Percentiles rank a stretch among this genome's conserved stretches.
Evolutionary conservation across 768 basidiomycete species (phyloP).

Genomic region (Termitomyces heimii): DNA sequence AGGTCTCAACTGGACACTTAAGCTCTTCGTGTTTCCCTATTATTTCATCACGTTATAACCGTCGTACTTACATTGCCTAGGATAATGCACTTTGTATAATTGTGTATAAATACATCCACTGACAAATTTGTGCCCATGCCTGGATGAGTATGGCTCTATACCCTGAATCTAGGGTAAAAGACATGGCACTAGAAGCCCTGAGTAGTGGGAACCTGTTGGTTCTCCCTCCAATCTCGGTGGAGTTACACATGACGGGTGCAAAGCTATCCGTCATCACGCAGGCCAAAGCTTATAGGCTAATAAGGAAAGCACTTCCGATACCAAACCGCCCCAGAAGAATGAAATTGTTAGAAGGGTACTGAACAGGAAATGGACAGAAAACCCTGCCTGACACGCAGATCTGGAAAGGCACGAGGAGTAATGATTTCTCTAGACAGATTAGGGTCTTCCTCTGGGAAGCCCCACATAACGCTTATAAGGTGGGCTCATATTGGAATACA

Average conservation of each 20-base stretch:
- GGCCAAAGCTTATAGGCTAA: not conserved
- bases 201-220: too few relatives aligned
- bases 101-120: not conserved
- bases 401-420: not conserved
- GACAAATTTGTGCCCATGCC: not conserved
- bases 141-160: not conserved
- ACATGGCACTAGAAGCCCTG: too few relatives aligned
- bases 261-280: not conserved
- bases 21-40: not conserved
- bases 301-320: not conserved
- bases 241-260: not conserved
- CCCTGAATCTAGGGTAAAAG: too few relatives aligned
- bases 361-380: not conserved
- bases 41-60: not conserved
- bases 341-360: not conserved
- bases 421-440: not conserved
- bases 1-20: not conserved
- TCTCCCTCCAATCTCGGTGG: not conserved
- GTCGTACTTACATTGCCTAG: not conserved
- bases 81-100: slow-evolving; percentile 1
- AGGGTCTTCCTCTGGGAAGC: not conserved
- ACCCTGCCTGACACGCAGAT: not conserved
- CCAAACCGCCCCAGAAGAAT: not conserved
- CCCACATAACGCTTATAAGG: not conserved
- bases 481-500: not conserved